phyloP scores from a whole-genome alignment of 257 asterid species.

The Solanum gracilifrons region DNA sequence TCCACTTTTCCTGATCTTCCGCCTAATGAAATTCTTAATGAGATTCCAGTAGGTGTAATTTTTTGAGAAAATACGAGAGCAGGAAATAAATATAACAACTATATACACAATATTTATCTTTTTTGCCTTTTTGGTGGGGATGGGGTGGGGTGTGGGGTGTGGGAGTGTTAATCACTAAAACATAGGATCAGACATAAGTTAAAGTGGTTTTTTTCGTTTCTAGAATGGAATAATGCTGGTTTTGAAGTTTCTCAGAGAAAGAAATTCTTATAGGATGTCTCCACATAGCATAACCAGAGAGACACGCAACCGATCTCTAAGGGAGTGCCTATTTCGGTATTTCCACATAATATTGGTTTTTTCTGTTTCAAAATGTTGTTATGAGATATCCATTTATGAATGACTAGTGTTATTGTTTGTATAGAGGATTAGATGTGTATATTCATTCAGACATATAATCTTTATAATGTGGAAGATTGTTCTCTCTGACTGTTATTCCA shows the following conservation, averaged over 20 bases:
- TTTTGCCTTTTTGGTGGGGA: not conserved
- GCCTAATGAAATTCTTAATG: constrained; percentile 20
- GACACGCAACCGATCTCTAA: not conserved
- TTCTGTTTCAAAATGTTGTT: too few relatives aligned
- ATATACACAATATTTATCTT: not conserved
- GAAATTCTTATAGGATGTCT: not conserved
- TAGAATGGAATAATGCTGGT: not conserved
- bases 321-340: not conserved
- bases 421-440: not conserved
- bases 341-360: not conserved
- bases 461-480: not conserved
- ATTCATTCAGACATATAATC: not conserved
- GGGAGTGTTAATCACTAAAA: not conserved
- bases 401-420: too few relatives aligned
- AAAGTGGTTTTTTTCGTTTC: not conserved
- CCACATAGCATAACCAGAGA: not conserved
- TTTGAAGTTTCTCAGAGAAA: not conserved
- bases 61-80: not conserved
- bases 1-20: constrained; percentile 53
- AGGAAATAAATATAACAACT: not conserved
- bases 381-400: too few relatives aligned
- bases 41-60: not conserved
- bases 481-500: not conserved
- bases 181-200: not conserved
- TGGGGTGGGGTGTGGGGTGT: not conserved